A percentile compares a stretch with the other conserved stretches of the same genome.
phyloP scores from a whole-genome alignment of 768 basidiomycete genomes.

The Termitomyces eurrhizus region DNA sequence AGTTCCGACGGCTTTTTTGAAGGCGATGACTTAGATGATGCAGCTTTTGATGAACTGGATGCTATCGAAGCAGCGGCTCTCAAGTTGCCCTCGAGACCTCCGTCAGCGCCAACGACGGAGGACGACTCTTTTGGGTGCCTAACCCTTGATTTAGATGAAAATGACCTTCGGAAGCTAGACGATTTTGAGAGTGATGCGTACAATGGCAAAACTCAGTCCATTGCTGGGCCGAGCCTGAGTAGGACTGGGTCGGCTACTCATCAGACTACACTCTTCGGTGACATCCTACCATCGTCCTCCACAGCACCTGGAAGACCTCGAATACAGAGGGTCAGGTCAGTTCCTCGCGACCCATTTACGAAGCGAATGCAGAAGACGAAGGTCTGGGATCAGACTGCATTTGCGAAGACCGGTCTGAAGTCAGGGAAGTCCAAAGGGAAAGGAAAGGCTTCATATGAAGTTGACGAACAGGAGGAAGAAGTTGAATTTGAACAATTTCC shows the following conservation, averaged over 20 bases:
- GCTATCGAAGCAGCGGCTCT: slow-evolving; percentile 60
- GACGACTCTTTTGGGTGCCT: slow-evolving; percentile 50
- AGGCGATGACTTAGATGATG: slow-evolving; percentile 59
- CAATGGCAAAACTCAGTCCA: slow-evolving; percentile 32
- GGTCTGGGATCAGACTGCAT: slow-evolving; percentile 88
- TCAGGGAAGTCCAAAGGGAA: slow-evolving; percentile 52
- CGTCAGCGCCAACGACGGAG: slow-evolving; percentile 15
- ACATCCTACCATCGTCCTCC: slow-evolving; percentile 34
- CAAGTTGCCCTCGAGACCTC: slow-evolving; percentile 15
- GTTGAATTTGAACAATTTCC: slow-evolving; percentile 84
- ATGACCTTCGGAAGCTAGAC: slow-evolving; percentile 52
- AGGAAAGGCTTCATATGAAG: slow-evolving; percentile 39
- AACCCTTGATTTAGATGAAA: slow-evolving; percentile 53
- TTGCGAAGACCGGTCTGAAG: slow-evolving; percentile 75
- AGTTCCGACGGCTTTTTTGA: slow-evolving; percentile 77
- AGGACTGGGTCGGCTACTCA: slow-evolving; percentile 36
- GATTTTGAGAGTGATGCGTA: slow-evolving; percentile 46
- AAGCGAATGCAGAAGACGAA: slow-evolving; percentile 66
- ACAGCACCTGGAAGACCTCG: slow-evolving; percentile 31
- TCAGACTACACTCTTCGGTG: slow-evolving; percentile 70
- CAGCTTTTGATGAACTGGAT: slow-evolving; percentile 58
- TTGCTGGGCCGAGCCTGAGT: slow-evolving; percentile 41
- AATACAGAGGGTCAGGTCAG: slow-evolving; percentile 40
- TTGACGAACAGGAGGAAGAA: slow-evolving; percentile 50
- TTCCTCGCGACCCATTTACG: slow-evolving; percentile 41